A percentile compares a stretch with the other conserved stretches of the same genome.
Evolutionary conservation across 2,329 filamentous ascomycete genomes (phyloP).

Genomic region (Calonectria honghensis): DNA sequence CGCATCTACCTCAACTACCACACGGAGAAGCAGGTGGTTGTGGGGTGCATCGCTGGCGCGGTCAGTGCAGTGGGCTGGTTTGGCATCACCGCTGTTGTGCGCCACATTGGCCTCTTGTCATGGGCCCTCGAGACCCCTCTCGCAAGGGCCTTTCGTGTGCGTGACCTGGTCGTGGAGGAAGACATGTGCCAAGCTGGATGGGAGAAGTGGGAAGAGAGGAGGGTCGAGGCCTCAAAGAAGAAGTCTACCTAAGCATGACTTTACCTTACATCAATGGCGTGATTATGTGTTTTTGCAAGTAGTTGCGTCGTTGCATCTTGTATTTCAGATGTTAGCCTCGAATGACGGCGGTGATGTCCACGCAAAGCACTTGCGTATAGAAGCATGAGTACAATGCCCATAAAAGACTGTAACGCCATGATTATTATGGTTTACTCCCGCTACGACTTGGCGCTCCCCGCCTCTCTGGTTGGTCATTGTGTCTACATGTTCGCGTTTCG

Average conservation of each 20-base stretch:
- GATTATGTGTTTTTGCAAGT: background rate
- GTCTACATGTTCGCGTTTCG: background rate
- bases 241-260: constrained; percentile 5
- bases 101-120: constrained; percentile 81
- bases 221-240: constrained; percentile 55
- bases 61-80: constrained; percentile 88
- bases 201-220: constrained; percentile 87
- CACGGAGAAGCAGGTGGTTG: constrained; percentile 90
- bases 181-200: constrained; percentile 94
- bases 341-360: background rate
- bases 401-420: background rate
- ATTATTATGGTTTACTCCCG: background rate
- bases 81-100: constrained; percentile 77
- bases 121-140: constrained; percentile 82
- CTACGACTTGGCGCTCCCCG: background rate
- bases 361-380: background rate
- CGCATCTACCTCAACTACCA: constrained; percentile 96
- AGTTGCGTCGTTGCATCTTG: background rate
- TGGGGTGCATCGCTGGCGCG: constrained; percentile 82
- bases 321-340: too few species aligned
- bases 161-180: constrained; percentile 91
- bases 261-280: background rate
- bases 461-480: background rate
- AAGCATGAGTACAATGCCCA: background rate
- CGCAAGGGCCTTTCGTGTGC: constrained; percentile 80